Conservation (phyloP, 257 asterid species). For the Cordia subcordata region DNA sequence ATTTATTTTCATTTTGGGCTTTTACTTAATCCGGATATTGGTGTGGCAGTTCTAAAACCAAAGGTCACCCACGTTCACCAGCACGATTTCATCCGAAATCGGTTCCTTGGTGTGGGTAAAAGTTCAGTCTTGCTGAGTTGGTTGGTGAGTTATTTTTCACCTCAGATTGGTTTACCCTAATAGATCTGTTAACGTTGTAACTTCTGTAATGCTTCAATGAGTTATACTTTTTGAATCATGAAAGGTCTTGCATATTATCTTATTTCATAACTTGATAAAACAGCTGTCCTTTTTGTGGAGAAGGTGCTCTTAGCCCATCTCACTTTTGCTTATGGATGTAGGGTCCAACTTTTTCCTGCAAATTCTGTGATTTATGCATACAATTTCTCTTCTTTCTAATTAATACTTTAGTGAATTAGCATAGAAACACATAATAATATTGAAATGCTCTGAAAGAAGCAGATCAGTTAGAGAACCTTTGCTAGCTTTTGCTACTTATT, state of each 20-base stretch:
- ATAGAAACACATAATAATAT: not conserved
- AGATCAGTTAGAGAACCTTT: too few species aligned
- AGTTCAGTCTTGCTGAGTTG: slow-evolving; percentile 46
- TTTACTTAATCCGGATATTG: not conserved
- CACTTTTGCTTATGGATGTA: too few species aligned
- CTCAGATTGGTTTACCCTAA: not conserved
- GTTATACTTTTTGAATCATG: too few species aligned
- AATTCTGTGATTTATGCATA: not conserved
- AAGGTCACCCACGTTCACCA: slow-evolving; percentile 54
- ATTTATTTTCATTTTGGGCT: not conserved
- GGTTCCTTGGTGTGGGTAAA: slow-evolving; percentile 59
- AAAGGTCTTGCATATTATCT: too few species aligned
- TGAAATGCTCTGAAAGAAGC: too few species aligned
- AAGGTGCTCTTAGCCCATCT: too few species aligned
- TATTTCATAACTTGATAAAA: too few species aligned
- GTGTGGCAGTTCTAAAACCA: slow-evolving; percentile 43
- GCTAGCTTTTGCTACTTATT: too few species aligned
- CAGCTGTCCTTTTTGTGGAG: too few species aligned
- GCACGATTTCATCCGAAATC: slow-evolving; percentile 68
- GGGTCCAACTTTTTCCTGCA: not conserved
- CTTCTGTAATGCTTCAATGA: too few species aligned
- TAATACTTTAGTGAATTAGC: not conserved
- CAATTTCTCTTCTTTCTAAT: not conserved
- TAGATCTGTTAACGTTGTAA: too few species aligned
- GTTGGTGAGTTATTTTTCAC: slow-evolving; percentile 48